Base-by-base conservation (phyloP, 345 rosid genomes). In the Atalantia buxifolia region DNA sequence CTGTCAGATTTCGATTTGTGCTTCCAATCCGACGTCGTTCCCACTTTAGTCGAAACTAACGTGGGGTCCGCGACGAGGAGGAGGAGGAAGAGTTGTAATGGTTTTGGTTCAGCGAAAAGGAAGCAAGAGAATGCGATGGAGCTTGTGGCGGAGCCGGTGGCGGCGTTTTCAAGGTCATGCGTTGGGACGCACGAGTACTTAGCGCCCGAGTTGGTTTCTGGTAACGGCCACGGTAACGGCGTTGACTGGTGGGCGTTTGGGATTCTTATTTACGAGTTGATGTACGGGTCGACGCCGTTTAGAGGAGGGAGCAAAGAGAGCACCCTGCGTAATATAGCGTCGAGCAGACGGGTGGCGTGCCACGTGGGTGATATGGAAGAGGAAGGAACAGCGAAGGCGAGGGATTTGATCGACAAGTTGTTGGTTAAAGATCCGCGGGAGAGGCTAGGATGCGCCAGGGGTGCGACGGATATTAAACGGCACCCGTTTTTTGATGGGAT, bases 211-310 rank as follows among this genome's bases (percentile, higher is more conserved):
- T 79, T 95, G 72, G 89, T 95, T 30, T 74, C 91, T 4, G 97
- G 93, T 0, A 86, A 83, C 77, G 98, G 95, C 16, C 98, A 95
- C 82, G 98, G 97, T 40, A 91, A 89, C 82, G 92, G 94, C 77
- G 98, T 95, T 18, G 98, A 95, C 73, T 95, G 98, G 98, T 95
- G 98, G 98, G 95, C 98, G 13, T 88, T 93, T 30, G 98, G 98
- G 79, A 83, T 93, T 50, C 80, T 95, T 50, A 74, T 85, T 16
- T 89, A 92, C 89, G 98, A 95, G 86, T 59, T 95, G 69, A 3
- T 88, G 56, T 82, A 88, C 36, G 98, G 98, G 3, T 73, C 86
- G 81, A 93, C 98, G 33, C 98, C 98, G 84, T 95, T 95, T 48
- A 91, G 90, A 7, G 98, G 98, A 75, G 87, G 69, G 57, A 87